These are phyloP conservation scores for Lasiodiplodia gonubiensis DNA, from an alignment of 2,329 filamentous ascomycete genomes.

Conservation along the genomic window DNA sequence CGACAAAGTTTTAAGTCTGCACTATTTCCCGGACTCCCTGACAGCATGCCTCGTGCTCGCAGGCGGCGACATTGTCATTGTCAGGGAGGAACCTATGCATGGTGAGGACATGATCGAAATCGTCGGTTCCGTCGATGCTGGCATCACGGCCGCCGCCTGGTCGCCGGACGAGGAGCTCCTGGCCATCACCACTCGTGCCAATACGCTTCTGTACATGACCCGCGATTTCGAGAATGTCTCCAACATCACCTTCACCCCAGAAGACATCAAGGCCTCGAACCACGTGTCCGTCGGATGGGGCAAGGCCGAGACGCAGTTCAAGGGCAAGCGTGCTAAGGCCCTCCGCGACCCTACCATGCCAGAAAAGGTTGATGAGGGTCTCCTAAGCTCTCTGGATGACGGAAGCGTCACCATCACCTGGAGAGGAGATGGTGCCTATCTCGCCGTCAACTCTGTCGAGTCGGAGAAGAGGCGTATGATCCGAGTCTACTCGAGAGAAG, in stretches of 20 bases:
- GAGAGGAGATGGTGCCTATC: conserved; percentile 91
- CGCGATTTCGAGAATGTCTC: conserved; percentile 84
- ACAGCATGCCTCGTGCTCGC: conserved; percentile 83
- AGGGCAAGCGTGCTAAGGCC: conserved; percentile 85
- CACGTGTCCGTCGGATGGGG: conserved; percentile 98
- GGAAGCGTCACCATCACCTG: conserved; percentile 77
- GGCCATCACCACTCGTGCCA: conserved; percentile 77
- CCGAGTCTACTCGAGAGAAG: conserved; percentile 88
- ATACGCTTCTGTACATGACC: conserved; percentile 90
- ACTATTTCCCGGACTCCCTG: conserved; percentile 81
- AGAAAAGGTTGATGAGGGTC: conserved; percentile 85
- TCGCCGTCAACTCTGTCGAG: conserved; percentile 84
- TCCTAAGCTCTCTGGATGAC: conserved; percentile 76
- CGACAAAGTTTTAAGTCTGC: conserved; percentile 78
- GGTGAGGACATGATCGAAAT: conserved; percentile 88
- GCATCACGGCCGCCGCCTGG: conserved; percentile 88
- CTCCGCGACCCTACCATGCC: conserved; percentile 93
- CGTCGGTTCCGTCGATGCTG: conserved; percentile 89
- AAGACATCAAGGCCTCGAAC: conserved; percentile 85
- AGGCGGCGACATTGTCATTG: conserved; percentile 87
- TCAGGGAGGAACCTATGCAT: conserved; percentile 71
- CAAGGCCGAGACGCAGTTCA: conserved; percentile 97
- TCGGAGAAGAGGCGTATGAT: conserved; percentile 74
- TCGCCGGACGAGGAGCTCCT: conserved; percentile 94
- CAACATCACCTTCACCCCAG: conserved; percentile 71